Base-by-base conservation (phyloP, 2,329 filamentous ascomycete species). In the Fusarium sarcochroum region DNA sequence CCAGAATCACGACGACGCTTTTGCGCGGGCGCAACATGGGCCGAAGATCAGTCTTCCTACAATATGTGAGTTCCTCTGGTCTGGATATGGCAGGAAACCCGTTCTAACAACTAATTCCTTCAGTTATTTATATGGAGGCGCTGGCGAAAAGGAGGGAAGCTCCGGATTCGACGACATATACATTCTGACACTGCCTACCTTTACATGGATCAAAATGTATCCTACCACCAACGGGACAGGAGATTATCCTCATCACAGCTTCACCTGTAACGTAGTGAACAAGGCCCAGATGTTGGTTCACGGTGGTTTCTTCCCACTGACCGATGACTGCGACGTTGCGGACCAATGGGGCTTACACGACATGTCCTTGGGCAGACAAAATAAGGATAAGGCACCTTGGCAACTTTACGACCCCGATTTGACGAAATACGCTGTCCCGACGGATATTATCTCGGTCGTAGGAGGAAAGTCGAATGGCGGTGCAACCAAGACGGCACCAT, bases 61-160 rank as follows among this genome's bases (percentile, higher is more conserved):
- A 90, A 91, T 68, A 87, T 91, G 86, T 90, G 71, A 76, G 86
- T 77, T 17, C 8, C 17, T 40, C 20, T 46, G 17, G 11, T 25
- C 20, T 6, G 13, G 32, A 4, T n/a, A 5, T 18, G 27, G 30
- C 34, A 20, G 10, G 17, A 9, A 11, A 21, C 8, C 20, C 34
- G 14, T 41, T 46, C 51, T 63, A 27, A 63, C 45, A 40, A 42
- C 68, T 21, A 61, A 17, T 37, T 15, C 10, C 25, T 13, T 7
- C 59, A 89, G 87, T 35, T 90, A 90, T 67, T 73, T 90, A 4
- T 90, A 90, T 70, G 89, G 89, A 42, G 89, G 89, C 17, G 80
- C 82, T 23, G 82, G 83, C 9, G 82, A 87, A 53, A 79, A 81
- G 2, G 68, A 84, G 37, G 80, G 80, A 1, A 78, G 81, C 15